phyloP scores from a whole-genome alignment of 2,329 filamentous ascomycete genomes.

The Fusarium sp. region DNA sequence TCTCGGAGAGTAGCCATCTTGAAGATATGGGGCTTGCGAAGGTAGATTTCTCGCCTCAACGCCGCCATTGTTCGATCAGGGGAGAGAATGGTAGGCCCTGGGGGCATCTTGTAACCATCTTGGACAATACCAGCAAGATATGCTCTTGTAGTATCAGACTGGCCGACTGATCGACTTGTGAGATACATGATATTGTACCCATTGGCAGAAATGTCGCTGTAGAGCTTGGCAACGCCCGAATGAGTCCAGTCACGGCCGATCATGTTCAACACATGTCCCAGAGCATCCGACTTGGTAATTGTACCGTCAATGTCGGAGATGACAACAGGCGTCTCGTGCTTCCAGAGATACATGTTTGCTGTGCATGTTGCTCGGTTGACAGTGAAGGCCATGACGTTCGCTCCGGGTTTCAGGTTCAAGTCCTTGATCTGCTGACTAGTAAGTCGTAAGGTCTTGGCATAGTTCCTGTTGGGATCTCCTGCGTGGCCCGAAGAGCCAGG shows the following conservation, averaged over 20 bases:
- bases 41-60: slow-evolving; percentile 89
- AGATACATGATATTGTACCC: slow-evolving; percentile 99
- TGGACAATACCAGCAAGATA: slow-evolving; percentile 93
- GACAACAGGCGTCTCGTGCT: slow-evolving; percentile 89
- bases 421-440: slow-evolving; percentile 96
- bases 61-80: slow-evolving; percentile 96
- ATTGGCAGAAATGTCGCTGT: slow-evolving; percentile 93
- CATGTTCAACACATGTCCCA: slow-evolving; percentile 95
- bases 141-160: slow-evolving; percentile 88
- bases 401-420: slow-evolving; percentile 83
- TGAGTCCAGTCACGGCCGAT: slow-evolving; percentile 99
- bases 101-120: slow-evolving; percentile 86
- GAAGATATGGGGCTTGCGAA: slow-evolving; percentile 97
- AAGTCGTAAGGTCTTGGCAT: slow-evolving; percentile 94
- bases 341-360: slow-evolving; percentile 95
- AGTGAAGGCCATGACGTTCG: slow-evolving; percentile 94
- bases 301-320: slow-evolving; percentile 99
- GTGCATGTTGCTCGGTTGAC: slow-evolving; percentile 94
- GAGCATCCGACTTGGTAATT: slow-evolving; percentile 96
- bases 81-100: slow-evolving; percentile 93
- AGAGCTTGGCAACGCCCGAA: slow-evolving; percentile 94
- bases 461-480: slow-evolving; percentile 83
- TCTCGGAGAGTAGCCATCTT: slow-evolving; percentile 99
- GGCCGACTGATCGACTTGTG: slow-evolving; percentile 92
- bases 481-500: slow-evolving; percentile 69